phyloP scores from a whole-genome alignment of 768 basidiomycete species.

The Collybia sp. region DNA sequence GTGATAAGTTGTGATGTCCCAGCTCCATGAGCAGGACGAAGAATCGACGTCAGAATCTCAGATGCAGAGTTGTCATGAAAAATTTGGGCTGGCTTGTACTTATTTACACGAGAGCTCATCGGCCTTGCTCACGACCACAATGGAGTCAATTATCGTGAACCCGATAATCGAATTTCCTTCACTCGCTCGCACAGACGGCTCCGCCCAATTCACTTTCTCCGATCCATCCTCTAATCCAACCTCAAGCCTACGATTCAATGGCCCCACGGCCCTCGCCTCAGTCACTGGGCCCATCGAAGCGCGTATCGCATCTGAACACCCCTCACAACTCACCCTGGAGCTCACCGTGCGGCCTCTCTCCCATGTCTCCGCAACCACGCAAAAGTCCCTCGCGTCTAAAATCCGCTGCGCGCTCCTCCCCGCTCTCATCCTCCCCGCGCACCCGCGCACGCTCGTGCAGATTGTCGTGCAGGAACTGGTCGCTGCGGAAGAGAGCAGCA shows the following conservation, averaged over 20 bases:
- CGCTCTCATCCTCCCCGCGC: constrained; percentile 56
- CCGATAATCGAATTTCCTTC: too few relatives aligned
- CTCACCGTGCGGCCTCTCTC: constrained; percentile 67
- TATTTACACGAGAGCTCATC: too few relatives aligned
- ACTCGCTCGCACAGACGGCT: constrained; percentile 72
- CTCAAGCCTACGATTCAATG: constrained; percentile 15
- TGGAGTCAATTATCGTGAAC: too few relatives aligned
- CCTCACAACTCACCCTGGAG: constrained; percentile 73
- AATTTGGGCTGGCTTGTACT: too few relatives aligned
- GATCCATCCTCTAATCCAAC: too few relatives aligned
- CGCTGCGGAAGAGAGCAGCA: neutral
- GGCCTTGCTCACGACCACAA: too few relatives aligned
- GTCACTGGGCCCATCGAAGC: constrained; percentile 81
- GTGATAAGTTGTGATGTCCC: too few relatives aligned
- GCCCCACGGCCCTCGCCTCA: constrained; percentile 54
- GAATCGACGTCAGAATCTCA: too few relatives aligned
- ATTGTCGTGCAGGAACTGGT: constrained; percentile 66
- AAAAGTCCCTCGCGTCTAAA: constrained; percentile 51
- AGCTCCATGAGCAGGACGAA: too few relatives aligned
- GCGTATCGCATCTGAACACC: constrained; percentile 60
- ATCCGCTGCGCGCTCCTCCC: constrained; percentile 58
- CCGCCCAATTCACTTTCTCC: constrained; percentile 60
- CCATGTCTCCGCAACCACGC: constrained; percentile 63
- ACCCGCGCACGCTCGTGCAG: constrained; percentile 73
- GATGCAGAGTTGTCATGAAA: too few relatives aligned